Base-by-base conservation (phyloP, 2,329 filamentous ascomycete species). In the Monilinia laxa region DNA sequence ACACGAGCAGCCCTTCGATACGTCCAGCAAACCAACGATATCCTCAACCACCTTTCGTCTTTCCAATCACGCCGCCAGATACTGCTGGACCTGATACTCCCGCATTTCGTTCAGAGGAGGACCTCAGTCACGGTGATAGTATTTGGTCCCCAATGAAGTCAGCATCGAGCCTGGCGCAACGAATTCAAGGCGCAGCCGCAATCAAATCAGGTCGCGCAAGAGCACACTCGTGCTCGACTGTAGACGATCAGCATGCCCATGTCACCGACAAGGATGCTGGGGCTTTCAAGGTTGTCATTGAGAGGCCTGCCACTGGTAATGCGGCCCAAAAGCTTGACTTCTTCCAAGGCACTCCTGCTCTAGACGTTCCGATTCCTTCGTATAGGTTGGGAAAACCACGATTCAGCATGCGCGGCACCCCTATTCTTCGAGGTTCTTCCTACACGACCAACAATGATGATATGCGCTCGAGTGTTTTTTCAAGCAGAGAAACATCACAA, bases 381-480 rank as follows among this genome's bases (percentile, higher is more conserved):
- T 96, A 93, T 82, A 88, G 89, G 71, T 81, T 97, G 67, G 93
- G 93, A 16, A 90, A 89, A 1, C 92, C 92, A 23, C 86, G 87
- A 67, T 96, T 97, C 77, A 94, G 90, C 70, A 80, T 85, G 64
- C 84, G 85, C 72, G 92, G 92, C 14, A 93, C 90, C 3, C 87
- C 91, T 3, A 84, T 92, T 69, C 82, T 97, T 70, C 88, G 91
- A 69, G 90, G 88, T 71, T 96, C 93, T n/a, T 88, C 90, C 20
- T 91, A 92, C 76, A 86, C 88, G 4, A 89, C 91, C 3, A 89
- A 87, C 7, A 63, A 62, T 23, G 91, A 94, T 64, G 91, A 93
- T 68, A 78, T 88, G 69, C 82, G 85, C 51, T 88, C 87, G 10
- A 91, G 89, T 70, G 82, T 82, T 63, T 80, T 83, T 51, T 86